Percentiles rank a stretch among this genome's conserved stretches.
Conservation (phyloP, 139 green algal genomes). For the Limnomonas spitsbergensis region DNA sequence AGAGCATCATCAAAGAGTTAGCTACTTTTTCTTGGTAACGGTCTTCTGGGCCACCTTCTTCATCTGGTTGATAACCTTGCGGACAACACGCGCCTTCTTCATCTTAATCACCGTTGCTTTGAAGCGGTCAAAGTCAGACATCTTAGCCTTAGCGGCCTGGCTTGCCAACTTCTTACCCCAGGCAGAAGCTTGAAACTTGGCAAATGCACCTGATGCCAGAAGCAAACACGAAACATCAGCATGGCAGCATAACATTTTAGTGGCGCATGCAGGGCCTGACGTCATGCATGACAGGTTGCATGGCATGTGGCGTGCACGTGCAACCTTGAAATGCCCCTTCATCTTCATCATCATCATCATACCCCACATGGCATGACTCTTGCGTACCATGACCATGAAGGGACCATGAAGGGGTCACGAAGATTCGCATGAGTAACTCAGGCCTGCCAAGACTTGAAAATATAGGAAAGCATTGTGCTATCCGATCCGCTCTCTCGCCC, state of each 20-base stretch:
- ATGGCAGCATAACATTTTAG: neutral
- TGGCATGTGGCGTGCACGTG: no score
- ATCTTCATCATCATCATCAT: no score
- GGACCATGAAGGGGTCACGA: no score
- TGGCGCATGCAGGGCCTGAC: neutral
- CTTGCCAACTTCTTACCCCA: slow-evolving; percentile 89
- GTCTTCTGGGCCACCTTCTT: slow-evolving; percentile 58
- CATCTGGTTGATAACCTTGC: slow-evolving; percentile 66
- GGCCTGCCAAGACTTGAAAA: no score
- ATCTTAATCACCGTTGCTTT: slow-evolving; percentile 46
- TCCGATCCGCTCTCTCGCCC: no score
- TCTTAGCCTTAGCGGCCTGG: slow-evolving; percentile 61
- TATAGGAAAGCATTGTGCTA: no score
- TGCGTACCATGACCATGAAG: no score
- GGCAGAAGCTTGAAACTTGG: slow-evolving; percentile 79
- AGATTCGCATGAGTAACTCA: no score
- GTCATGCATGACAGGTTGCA: neutral
- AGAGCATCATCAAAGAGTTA: neutral
- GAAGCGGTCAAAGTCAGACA: slow-evolving; percentile 94
- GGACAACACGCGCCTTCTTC: slow-evolving; percentile 50
- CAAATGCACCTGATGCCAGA: slow-evolving; percentile 36
- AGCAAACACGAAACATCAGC: slow-evolving; percentile 95
- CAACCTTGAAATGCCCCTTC: no score
- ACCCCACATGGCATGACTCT: no score
- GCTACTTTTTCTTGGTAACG: neutral